Evolutionary conservation across 2,329 filamentous ascomycete genomes (phyloP).

Genomic region (Coleophoma crateriformis): DNA sequence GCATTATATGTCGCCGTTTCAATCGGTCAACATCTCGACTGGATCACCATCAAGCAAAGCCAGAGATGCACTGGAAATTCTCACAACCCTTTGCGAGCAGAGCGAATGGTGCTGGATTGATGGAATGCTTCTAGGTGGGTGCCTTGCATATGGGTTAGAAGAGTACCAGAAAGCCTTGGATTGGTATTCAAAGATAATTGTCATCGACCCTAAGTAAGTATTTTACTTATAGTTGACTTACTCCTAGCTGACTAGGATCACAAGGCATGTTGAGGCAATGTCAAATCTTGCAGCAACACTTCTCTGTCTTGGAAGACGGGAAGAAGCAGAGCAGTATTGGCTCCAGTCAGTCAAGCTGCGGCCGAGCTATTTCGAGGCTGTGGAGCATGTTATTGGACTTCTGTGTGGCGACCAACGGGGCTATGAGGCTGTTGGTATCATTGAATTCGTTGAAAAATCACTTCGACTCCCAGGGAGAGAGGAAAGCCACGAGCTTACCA

Average conservation of each 20-base stretch:
- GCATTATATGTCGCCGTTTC: conserved; percentile 21
- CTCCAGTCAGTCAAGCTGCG: conserved; percentile 73
- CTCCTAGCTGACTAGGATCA: not conserved
- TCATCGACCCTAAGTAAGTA: conserved; percentile 49
- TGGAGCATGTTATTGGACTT: conserved; percentile 87
- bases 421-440: conserved; percentile 80
- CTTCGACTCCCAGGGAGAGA: conserved; percentile 47
- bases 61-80: conserved; percentile 59
- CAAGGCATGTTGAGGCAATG: conserved; percentile 76
- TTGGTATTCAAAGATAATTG: conserved; percentile 64
- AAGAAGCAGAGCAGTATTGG: conserved; percentile 86
- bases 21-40: conserved; percentile 7
- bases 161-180: conserved; percentile 72
- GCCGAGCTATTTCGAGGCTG: conserved; percentile 88
- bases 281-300: conserved; percentile 90
- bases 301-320: conserved; percentile 73
- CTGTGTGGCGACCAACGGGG: conserved; percentile 77
- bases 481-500: conserved; percentile 46
- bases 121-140: conserved; percentile 86
- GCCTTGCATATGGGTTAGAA: conserved; percentile 83
- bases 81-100: conserved; percentile 71
- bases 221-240: not conserved
- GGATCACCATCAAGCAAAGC: conserved; percentile 39
- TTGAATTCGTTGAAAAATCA: conserved; percentile 75
- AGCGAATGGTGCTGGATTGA: conserved; percentile 87